Conservation (phyloP, 257 asterid species). For the Rhazya stricta region DNA sequence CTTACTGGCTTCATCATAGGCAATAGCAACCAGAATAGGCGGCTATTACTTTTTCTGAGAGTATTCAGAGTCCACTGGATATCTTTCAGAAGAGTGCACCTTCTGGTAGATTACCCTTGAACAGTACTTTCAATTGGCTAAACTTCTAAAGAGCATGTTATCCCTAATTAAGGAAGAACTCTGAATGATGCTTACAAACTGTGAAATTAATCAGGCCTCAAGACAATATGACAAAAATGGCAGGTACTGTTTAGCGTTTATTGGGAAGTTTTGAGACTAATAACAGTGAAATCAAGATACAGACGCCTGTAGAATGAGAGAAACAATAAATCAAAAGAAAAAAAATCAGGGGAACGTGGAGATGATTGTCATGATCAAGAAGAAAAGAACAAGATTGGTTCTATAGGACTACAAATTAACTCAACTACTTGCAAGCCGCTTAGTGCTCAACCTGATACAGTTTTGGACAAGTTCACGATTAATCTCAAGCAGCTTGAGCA, state of each 20-base stretch:
- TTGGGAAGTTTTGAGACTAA: background rate
- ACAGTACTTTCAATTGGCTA: background rate
- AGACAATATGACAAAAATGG: no score
- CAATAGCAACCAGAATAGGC: background rate
- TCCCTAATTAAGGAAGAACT: background rate
- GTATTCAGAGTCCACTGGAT: background rate
- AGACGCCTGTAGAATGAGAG: background rate
- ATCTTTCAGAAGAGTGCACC: background rate
- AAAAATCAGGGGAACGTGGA: background rate
- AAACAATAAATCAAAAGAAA: background rate
- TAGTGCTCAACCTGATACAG: background rate
- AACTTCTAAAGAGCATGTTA: slow-evolving; percentile 1
- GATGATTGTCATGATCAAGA: background rate
- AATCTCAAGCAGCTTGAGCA: background rate
- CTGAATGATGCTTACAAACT: background rate
- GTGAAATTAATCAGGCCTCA: background rate
- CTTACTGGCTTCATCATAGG: background rate
- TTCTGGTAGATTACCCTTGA: background rate
- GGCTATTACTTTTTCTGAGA: background rate
- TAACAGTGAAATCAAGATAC: background rate
- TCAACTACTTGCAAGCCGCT: background rate
- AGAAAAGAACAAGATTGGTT: background rate
- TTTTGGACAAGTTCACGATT: background rate
- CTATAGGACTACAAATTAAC: background rate
- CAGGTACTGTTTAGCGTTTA: background rate